Percentiles rank a stretch among this genome's conserved stretches.
These are phyloP conservation scores for Zhuliangozyma blackwelliae DNA, from an alignment of 1,139 yeast genomes.

Conservation along the genomic window DNA sequence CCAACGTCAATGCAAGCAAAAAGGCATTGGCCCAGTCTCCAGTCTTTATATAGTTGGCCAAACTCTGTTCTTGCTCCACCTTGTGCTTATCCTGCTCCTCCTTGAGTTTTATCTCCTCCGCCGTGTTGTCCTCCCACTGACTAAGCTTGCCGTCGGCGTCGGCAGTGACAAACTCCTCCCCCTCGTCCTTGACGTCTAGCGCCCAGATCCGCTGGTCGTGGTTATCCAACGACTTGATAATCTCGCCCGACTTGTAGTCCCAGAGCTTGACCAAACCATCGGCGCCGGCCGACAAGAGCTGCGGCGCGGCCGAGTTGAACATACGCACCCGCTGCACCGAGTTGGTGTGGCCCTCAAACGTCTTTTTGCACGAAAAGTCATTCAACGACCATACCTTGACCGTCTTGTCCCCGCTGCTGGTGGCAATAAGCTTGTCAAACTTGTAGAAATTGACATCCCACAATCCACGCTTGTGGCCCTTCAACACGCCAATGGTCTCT, in stretches of 20 bases:
- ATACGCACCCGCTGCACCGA: constrained; percentile 81
- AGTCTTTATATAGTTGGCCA: constrained; percentile 64
- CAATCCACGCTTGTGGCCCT: constrained; percentile 90
- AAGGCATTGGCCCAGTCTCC: constrained; percentile 90
- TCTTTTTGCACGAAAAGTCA: constrained; percentile 70
- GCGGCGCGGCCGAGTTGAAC: constrained; percentile 55
- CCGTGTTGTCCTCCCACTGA: constrained; percentile 85
- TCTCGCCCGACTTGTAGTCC: constrained; percentile 77
- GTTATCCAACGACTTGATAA: constrained; percentile 77
- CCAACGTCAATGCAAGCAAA: constrained; percentile 73
- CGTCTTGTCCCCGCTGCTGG: constrained; percentile 89
- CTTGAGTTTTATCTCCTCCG: constrained; percentile 50
- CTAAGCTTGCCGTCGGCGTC: constrained; percentile 94
- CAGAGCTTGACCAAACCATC: constrained; percentile 91
- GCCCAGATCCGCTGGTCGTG: constrained; percentile 97
- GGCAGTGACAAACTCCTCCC: constrained; percentile 70
- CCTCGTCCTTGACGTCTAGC: constrained; percentile 60
- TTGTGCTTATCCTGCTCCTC: constrained; percentile 51
- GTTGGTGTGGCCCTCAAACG: constrained; percentile 93
- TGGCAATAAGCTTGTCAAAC: constrained; percentile 68
- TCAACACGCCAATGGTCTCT: constrained; percentile 76
- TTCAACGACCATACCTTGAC: constrained; percentile 82
- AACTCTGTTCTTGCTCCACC: constrained; percentile 84
- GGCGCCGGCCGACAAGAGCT: constrained; percentile 82
- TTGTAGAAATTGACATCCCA: constrained; percentile 88